Percentiles rank a stretch among this genome's conserved stretches.
These are phyloP conservation scores for Vairimorpha necatrix DNA, from an alignment of 371 early-diverging fungal genomes.

Conservation along the genomic window DNA sequence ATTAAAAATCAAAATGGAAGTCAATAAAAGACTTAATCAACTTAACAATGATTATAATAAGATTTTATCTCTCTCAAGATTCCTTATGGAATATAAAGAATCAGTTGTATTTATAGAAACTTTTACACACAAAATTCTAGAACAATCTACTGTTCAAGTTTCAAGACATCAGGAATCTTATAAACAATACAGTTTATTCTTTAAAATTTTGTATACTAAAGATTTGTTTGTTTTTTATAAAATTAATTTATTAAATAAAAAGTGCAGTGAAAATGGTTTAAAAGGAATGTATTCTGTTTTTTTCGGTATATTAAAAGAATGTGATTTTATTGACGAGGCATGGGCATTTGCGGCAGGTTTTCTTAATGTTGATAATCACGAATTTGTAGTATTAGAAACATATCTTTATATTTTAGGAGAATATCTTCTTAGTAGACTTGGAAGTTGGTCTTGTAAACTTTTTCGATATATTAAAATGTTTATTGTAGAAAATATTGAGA, in stretches of 20 bases:
- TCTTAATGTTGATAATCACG: slow-evolving; percentile 31
- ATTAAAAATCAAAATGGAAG: slow-evolving; percentile 32
- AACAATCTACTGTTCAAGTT: slow-evolving; percentile 56
- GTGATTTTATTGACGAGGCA: slow-evolving; percentile 31
- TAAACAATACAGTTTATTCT: slow-evolving; percentile 37
- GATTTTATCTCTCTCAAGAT: slow-evolving; percentile 13
- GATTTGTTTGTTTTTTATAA: slow-evolving; percentile 29
- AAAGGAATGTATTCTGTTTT: slow-evolving; percentile 53
- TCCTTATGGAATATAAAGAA: slow-evolving; percentile 36
- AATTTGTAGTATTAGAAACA: slow-evolving; percentile 29
- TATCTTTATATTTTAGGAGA: slow-evolving; percentile 30
- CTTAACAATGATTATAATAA: slow-evolving; percentile 48
- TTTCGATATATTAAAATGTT: slow-evolving; percentile 21
- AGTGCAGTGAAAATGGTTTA: slow-evolving; percentile 26
- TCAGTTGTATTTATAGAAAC: slow-evolving; percentile 44
- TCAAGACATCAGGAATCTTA: slow-evolving; percentile 46
- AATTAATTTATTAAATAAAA: slow-evolving; percentile 33
- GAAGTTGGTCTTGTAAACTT: slow-evolving; percentile 4
- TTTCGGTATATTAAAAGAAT: slow-evolving; percentile 42
- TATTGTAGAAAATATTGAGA: slow-evolving; percentile 4
- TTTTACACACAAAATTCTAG: slow-evolving; percentile 37
- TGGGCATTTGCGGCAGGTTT: slow-evolving; percentile 53
- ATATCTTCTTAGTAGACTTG: neutral
- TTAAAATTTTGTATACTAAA: slow-evolving; percentile 16
- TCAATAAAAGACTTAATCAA: slow-evolving; percentile 59